A percentile compares a stretch with the other conserved stretches of the same genome.
Evolutionary conservation across 179 eudicot genomes (phyloP).

Genomic region (Monotropa hypopitys): DNA sequence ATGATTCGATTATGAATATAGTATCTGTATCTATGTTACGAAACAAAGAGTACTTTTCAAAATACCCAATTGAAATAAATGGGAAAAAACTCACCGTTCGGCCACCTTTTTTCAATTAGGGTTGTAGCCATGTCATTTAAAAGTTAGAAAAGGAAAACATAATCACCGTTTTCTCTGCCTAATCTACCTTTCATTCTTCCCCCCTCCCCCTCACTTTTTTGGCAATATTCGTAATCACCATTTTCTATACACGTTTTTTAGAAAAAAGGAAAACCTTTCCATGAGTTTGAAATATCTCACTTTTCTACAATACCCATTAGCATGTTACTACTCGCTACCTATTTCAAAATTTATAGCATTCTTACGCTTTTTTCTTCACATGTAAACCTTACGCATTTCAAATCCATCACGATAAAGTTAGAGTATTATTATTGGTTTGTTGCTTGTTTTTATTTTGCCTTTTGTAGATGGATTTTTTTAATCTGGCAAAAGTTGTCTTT

Average conservation of each 20-base stretch:
- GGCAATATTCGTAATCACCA: background rate
- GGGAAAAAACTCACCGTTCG: background rate
- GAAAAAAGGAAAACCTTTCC: background rate
- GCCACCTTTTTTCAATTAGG: background rate
- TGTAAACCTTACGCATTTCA: background rate
- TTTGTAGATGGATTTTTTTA: background rate
- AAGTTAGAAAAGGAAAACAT: too few species aligned
- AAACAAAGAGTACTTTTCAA: background rate
- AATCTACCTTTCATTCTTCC: background rate
- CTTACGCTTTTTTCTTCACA: too few species aligned
- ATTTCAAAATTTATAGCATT: too few species aligned
- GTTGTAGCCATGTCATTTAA: background rate
- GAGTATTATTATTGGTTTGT: background rate
- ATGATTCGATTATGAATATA: background rate
- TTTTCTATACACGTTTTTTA: background rate
- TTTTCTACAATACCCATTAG: background rate
- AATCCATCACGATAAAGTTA: background rate
- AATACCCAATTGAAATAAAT: too few species aligned
- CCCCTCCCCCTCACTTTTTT: background rate
- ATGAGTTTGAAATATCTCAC: background rate
- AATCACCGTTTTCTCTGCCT: background rate
- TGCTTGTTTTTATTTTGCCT: background rate
- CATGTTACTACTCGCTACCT: background rate
- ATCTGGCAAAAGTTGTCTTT: background rate
- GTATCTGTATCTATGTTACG: background rate